Base-by-base conservation (phyloP, 2,329 filamentous ascomycete species). In the Apiospora malaysiana region DNA sequence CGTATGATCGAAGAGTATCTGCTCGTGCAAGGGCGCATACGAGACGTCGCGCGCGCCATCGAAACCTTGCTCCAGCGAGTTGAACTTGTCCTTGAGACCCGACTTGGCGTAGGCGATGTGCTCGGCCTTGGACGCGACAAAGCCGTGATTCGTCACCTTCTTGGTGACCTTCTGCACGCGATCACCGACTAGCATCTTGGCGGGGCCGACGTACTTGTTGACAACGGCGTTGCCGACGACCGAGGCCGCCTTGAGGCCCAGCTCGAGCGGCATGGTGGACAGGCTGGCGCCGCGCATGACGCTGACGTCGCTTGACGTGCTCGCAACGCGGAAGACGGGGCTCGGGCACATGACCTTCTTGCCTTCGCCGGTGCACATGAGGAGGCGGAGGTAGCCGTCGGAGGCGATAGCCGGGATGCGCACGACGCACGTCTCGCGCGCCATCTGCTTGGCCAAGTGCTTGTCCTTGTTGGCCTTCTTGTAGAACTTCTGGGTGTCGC, bases 381-480 rank as follows among this genome's bases (percentile, higher is more conserved):
- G 87, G 5, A 93, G 81, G 14, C 91, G 88, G 70, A 92, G 90
- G 76, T 93, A 93, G 0, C 91, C 91, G 77, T 93, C 91, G 0
- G 83, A 83, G 0, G 89, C 89, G 0, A 87, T 83, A 0, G 88
- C 88, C 0, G 91, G 91, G 63, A 93, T 90, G 4, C 91, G 85
- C 7, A 92, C 82, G 1, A 93, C 82, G 40, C 88, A 87, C 0
- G 91, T 93, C 78, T 93, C 90, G 1, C 90, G 84, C 0, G 89
- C 79, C 0, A 82, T 70, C 71, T 92, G 90, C 1, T 80, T 83
- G 70, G 80, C 81, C 2, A 81, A 73, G 1, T 85, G 84, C 1
- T 83, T 82, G 23, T 84, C 78, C 23, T 82, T 82, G 2, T 83
- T 80, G 0, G 85, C 85, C 73, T 88, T 91, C 72, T 89, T 91